Base-by-base conservation (phyloP, 2,329 filamentous ascomycete species). In the Fusarium buxicola region DNA sequence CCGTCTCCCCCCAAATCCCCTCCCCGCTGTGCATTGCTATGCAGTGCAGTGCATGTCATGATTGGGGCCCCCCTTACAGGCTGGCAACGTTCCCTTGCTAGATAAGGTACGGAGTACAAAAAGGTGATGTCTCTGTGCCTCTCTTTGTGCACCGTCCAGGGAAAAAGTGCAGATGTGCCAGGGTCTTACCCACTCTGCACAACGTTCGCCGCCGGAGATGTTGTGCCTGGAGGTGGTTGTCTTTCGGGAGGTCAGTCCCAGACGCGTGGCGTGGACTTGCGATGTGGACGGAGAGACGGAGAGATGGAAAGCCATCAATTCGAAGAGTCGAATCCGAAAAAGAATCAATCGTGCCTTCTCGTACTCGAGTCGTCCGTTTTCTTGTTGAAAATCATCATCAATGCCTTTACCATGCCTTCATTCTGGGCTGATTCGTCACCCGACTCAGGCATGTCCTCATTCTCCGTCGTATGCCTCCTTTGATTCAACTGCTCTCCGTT, bases 341-440 rank as follows among this genome's bases (percentile, higher is more conserved):
- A 31, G 18, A 51, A 30, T 25, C 34, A 51, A 30, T 25, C 34
- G 35, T 54, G 32, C 39, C 39, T 31, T 44, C 13, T 45, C 46
- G 27, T 32, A 25, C 39, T 50, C 40, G 55, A 47, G 47, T 67
- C 58, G 50, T 62, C 44, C 50, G 62, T 69, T 67, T 56, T 56
- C 57, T 56, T 66, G 51, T 60, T 65, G 59, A 59, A 41, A 61
- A 55, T 39, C 18, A 53, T 50, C 48, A 40, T 55, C 46, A 43
- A 48, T 45, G 52, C 27, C 44, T 60, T 63, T 58, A 38, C 28
- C 48, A 55, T 57, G 52, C 35, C 52, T 59, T 48, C 39, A 58
- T 67, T 71, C 69, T 71, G 69, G 69, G 58, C 69, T 71, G 69
- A 71, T 70, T 55, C 60, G 66, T 71, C 69, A 71, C 63, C 66